phyloP scores from a whole-genome alignment of 495 filamentous ascomycete species.

The Penicillium arizonense region DNA sequence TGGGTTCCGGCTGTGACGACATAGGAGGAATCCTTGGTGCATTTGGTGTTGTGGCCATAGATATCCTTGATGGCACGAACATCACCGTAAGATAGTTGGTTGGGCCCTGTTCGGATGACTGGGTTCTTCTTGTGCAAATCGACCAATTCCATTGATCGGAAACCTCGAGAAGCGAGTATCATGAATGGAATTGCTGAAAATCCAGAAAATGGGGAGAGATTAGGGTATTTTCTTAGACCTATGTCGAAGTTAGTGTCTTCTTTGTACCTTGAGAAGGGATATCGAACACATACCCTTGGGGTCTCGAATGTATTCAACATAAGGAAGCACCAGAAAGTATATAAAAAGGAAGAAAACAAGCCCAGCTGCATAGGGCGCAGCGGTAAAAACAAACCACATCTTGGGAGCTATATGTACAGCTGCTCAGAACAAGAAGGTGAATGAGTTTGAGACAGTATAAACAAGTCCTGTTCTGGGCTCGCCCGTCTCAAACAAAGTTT shows the following conservation, averaged over 20 bases:
- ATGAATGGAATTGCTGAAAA: conserved; percentile 48
- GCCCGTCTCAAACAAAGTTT: not conserved
- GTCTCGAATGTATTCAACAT: conserved; percentile 44
- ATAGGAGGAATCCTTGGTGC: conserved; percentile 50
- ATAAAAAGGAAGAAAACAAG: conserved; percentile 22
- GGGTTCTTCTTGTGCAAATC: conserved; percentile 44
- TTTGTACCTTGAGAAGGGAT: not conserved
- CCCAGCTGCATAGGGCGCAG: conserved; percentile 28
- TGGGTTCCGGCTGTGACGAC: conserved; percentile 37
- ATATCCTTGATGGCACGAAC: conserved; percentile 53
- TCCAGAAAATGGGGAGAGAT: conserved; percentile 40
- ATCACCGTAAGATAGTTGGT: conserved; percentile 47
- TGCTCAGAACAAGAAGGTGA: not conserved
- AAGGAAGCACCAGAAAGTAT: conserved; percentile 43
- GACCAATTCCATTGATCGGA: conserved; percentile 40
- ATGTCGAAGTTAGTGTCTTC: not conserved
- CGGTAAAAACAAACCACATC: conserved; percentile 23
- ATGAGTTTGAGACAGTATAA: not conserved
- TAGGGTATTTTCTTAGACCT: conserved; percentile 52
- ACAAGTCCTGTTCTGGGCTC: not conserved
- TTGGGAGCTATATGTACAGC: conserved; percentile 1
- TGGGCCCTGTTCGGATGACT: conserved; percentile 53
- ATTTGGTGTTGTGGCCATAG: conserved; percentile 53
- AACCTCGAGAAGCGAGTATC: conserved; percentile 37
- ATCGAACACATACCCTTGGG: conserved; percentile 32